Evolutionary conservation across 1,284 basidiomycete genomes (phyloP), one percentile per base, ranked within the genome.

Genomic region (Taiwanofungus camphoratus): DNA sequence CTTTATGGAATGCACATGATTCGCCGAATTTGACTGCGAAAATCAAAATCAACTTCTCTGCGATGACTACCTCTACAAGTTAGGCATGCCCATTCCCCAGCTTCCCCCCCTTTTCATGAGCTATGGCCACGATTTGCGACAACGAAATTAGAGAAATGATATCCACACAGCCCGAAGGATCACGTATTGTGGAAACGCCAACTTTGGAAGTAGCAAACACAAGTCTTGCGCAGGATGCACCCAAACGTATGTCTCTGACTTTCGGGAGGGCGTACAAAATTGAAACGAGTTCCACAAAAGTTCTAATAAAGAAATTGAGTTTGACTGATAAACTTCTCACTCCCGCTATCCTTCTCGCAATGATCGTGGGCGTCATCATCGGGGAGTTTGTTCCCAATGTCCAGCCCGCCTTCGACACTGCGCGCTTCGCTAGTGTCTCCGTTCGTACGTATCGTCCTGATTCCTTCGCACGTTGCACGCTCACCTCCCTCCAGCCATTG

Each of bases 361-460:
- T 93, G 89, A 76, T 91, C 35, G 53, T 86, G 16, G 90, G 90
- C 1, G 80, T 92, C 5, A 58, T 92, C 41, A 80, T 92, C 29
- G 88, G 89, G 22, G 74, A 77, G 49, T 87, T 71, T 44, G 73
- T 68, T 3, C 70, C 70, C 5, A 57, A 63, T 21, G 71, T 82
- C 2, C 74, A 76, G 48, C 44, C 63, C 16, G 73, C 77, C 0
- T 78, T 80, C 46, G 68, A 78, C 53, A 71, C 70, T 3, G 70
- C 69, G 13, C 67, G 63, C 40, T 74, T 77, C 50, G 59, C 75
- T 46, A 68, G 68, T 29, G 80, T 82, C 26, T 82, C 79, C 15
- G 68, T 76, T 31, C 80, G 81, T 82, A 59, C 63, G 77, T 70
- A 6, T 12, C 24, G 4, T 42, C 7, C 52, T 52, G 16, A 47